Conservation (phyloP, 1,284 basidiomycete species). For the Cryptococcus jaspeensis region DNA sequence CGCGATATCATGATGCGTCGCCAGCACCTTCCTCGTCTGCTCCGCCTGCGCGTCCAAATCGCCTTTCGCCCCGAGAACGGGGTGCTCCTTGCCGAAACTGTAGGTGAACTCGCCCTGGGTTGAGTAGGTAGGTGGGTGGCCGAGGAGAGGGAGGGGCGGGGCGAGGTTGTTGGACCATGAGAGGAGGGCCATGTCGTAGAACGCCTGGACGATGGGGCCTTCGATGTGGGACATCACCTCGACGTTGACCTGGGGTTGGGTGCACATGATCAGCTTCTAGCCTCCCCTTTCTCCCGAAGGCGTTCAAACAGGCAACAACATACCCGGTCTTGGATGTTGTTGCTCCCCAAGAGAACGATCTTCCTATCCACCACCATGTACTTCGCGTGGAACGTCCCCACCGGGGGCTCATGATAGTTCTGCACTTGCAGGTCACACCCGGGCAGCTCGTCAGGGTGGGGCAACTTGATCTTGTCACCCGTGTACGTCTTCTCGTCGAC, state of each 20-base stretch:
- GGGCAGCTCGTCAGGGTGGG: slow-evolving; percentile 60
- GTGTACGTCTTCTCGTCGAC: slow-evolving; percentile 27
- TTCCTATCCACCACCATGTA: slow-evolving; percentile 69
- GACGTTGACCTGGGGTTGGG: slow-evolving; percentile 57
- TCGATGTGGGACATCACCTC: slow-evolving; percentile 68
- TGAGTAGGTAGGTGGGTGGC: slow-evolving; percentile 32
- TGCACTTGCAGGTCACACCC: slow-evolving; percentile 62
- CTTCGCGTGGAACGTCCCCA: slow-evolving; percentile 65
- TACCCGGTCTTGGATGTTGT: slow-evolving; percentile 63
- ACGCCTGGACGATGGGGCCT: slow-evolving; percentile 65
- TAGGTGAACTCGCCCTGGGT: slow-evolving; percentile 8
- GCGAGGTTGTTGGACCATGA: slow-evolving; percentile 61
- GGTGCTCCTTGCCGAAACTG: slow-evolving; percentile 27
- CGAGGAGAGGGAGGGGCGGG: slow-evolving; percentile 59
- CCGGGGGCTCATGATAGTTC: slow-evolving; percentile 40
- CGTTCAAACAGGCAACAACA: background rate
- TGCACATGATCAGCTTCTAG: background rate
- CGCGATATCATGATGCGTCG: too few relatives aligned
- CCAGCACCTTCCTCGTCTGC: too few relatives aligned
- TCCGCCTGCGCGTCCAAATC: too few relatives aligned
- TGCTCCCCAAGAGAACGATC: slow-evolving; percentile 65
- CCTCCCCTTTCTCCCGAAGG: background rate
- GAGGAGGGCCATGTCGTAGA: slow-evolving; percentile 70
- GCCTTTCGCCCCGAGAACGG: too few relatives aligned
- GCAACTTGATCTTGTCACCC: slow-evolving; percentile 55